Percentiles rank a stretch among this genome's conserved stretches.
phyloP scores from a whole-genome alignment of 495 filamentous ascomycete species.

The Tuber microsphaerosporum region DNA sequence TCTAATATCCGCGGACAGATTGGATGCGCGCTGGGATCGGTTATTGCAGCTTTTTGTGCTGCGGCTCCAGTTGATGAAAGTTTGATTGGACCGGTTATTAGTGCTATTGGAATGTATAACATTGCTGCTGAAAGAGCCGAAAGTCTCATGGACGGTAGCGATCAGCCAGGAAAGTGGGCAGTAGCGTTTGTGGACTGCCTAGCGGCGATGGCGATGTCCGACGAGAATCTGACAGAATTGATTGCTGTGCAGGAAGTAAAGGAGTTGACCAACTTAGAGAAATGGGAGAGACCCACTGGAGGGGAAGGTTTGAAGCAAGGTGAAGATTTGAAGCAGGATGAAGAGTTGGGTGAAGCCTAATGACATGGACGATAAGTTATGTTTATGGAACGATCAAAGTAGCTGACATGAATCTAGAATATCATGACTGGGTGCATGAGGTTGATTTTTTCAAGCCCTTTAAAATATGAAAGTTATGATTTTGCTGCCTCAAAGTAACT shows the following conservation, averaged over 20 bases:
- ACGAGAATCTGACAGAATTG: not conserved
- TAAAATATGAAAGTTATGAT: not conserved
- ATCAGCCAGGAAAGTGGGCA: conserved; percentile 27
- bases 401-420: not conserved
- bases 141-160: conserved; percentile 49
- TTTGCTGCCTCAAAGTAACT: not conserved
- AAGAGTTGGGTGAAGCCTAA: not conserved
- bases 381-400: not conserved
- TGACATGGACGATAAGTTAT: not conserved
- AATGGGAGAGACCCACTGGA: not conserved
- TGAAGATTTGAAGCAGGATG: not conserved
- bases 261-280: not conserved
- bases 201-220: conserved; percentile 5
- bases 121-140: conserved; percentile 75
- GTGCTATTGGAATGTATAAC: conserved; percentile 71
- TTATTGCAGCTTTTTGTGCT: conserved; percentile 66
- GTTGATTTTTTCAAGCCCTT: not conserved
- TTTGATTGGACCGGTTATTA: conserved; percentile 58
- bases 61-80: conserved; percentile 52
- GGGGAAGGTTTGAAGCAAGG: not conserved
- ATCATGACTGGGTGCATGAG: not conserved
- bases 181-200: conserved; percentile 25
- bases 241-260: not conserved
- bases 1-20: conserved; percentile 42
- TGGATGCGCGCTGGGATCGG: conserved; percentile 78